Base-by-base conservation (phyloP, 2,329 filamentous ascomycete species). In the Cladophialophora chaetospira region DNA sequence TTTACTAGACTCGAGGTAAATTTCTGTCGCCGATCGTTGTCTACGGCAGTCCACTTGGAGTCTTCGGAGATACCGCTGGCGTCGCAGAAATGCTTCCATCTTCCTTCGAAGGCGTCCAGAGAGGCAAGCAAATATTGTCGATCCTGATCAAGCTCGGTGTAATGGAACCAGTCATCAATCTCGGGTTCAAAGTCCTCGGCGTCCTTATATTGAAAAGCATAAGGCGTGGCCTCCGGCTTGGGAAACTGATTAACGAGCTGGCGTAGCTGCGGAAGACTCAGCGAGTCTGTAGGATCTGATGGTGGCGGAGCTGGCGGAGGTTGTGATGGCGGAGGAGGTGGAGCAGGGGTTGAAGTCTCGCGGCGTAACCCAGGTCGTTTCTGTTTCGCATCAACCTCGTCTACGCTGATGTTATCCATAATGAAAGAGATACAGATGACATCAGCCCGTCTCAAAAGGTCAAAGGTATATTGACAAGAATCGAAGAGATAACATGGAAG, bases 101-200 rank as follows among this genome's bases (percentile, higher is more conserved):
- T 83, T 69, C 84, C 83, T 62, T 91, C 84, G 68, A 96, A 97
- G 2, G 87, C 85, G 33, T 84, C 80, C 68, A 89, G 89, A 17
- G 89, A 87, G 51, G 86, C 83, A 51, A 88, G 82, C 46, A 97
- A 78, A 67, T 92, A 87, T 44, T 87, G 82, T 75, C 89, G 89
- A 70, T 97, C 92, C 73, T 89, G 88, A 21, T 66, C 63, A 17
- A 61, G 31, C 61, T 91, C 86, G 66, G 88, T 88, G 73, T 97
- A 97, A 51, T 88, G 86, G 73, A 99, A 99, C 94, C 94, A 99
- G 75, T 99, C 94, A 70, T 97, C 91, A 45, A 99, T 80, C 77
- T 99, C 94, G 62, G 94, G 90, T 15, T 89, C 85, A 66, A 96
- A 87, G 0, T 84, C 77, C 19, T 87, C 86, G 54, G 82, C 82